These are phyloP conservation scores for Cercospora sojina DNA, from an alignment of 2,329 filamentous ascomycete species.

Conservation along the genomic window DNA sequence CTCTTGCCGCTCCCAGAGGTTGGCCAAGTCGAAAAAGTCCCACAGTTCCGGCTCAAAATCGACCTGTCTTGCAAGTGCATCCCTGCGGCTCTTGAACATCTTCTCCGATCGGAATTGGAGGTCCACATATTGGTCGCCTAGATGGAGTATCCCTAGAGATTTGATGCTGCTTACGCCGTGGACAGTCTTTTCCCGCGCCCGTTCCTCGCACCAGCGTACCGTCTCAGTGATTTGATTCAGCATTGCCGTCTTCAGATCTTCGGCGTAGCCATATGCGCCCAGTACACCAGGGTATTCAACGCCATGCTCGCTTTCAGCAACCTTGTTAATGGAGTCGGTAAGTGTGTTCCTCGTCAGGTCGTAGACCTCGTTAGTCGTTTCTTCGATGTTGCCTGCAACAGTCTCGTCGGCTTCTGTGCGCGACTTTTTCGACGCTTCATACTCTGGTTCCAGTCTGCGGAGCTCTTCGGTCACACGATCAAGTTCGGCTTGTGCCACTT, in stretches of 20 bases:
- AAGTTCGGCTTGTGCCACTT: constrained; percentile 81
- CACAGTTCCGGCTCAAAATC: constrained; percentile 82
- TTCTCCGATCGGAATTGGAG: constrained; percentile 85
- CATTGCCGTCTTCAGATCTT: constrained; percentile 90
- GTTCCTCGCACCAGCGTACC: constrained; percentile 77
- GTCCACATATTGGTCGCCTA: constrained; percentile 82
- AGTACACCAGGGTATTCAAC: constrained; percentile 85
- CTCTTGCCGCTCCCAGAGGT: constrained; percentile 83
- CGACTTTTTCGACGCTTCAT: constrained; percentile 79
- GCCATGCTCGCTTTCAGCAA: constrained; percentile 74
- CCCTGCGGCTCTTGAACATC: constrained; percentile 86
- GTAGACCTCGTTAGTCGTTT: constrained; percentile 82
- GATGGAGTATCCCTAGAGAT: constrained; percentile 79
- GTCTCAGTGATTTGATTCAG: constrained; percentile 79
- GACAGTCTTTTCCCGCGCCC: constrained; percentile 75
- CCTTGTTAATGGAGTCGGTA: constrained; percentile 69
- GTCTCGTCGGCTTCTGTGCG: constrained; percentile 76
- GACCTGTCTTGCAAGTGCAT: constrained; percentile 79
- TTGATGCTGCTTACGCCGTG: constrained; percentile 84
- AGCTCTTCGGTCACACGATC: constrained; percentile 80
- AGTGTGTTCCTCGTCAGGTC: constrained; percentile 75
- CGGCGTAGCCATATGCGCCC: constrained; percentile 84
- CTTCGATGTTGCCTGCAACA: constrained; percentile 78
- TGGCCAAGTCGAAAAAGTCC: constrained; percentile 90
- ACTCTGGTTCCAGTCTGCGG: constrained; percentile 76